Evolutionary conservation across 208 protist species (phyloP), one percentile per base, ranked within the genome.

Genomic region (Leishmania gerbilli): DNA sequence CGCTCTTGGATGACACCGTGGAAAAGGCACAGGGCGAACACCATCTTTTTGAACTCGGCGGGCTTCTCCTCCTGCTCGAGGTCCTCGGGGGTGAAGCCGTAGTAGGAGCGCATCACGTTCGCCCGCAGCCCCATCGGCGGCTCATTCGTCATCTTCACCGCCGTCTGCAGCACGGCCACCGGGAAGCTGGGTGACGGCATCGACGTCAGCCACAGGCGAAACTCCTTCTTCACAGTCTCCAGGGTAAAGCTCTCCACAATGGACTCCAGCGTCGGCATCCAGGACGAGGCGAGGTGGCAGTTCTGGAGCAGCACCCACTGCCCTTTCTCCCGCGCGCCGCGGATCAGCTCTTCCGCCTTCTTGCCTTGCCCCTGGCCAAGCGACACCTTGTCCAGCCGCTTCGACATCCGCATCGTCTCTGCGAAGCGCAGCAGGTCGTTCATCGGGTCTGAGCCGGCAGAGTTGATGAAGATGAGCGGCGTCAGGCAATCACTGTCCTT

Each of bases 71-170:
- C 85, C 74, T 94, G 89, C 71, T 97, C 92, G 40, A 99, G 89
- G 84, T 96, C 92, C 74, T 96, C 93, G 65, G 96, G 90, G 74
- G 94, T 94, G 81, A 99, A 94, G 78, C 86, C 89, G 84, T 93
- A 96, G 89, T 98, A 99, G 21, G 97, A 98, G 15, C 98, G 90
- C 27, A 96, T 95, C 71, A 99, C 88, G 86, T 99, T 99, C 6
- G 98, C 93, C 60, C 98, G 95, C 58, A 99, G 88, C 19, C 98
- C 98, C 91, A 98, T 98, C 42, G 99, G 99, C n/a, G 99, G 99
- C 90, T 99, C 99, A 86, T 99, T 99, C 37, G 99, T 99, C 96
- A 99, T 99, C 92, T 99, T 99, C 76, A 99, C 94, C 34, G 97
- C 90, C 68, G 97, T 98, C 86, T 99, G 98, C 86, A 99, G 88